Evolutionary conservation across 257 asterid species (phyloP).

Genomic region (Primulina huaijiensis): DNA sequence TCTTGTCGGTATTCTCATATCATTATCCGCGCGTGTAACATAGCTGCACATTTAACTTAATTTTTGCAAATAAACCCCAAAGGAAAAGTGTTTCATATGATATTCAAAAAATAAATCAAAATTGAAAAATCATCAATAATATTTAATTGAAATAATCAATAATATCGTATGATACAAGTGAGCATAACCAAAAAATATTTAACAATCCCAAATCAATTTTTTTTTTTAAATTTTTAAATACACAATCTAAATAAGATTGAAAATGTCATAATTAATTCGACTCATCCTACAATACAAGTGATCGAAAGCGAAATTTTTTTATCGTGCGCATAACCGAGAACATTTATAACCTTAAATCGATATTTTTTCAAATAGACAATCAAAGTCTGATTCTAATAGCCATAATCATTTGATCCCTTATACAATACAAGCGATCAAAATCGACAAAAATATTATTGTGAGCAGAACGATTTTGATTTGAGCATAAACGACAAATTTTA

Average conservation of each 20-base stretch:
- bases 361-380: not conserved
- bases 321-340: not conserved
- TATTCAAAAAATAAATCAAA: not conserved
- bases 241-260: no score
- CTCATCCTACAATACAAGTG: no score
- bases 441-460: no score
- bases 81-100: not conserved
- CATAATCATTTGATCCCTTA: not conserved
- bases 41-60: not conserved
- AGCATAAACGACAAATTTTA: not conserved
- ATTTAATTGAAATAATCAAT: not conserved
- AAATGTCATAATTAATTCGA: no score
- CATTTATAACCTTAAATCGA: no score
- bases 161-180: not conserved
- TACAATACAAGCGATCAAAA: no score
- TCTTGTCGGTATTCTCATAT: no score
- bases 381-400: not conserved
- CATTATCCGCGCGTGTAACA: no score
- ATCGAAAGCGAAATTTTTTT: no score
- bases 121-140: not conserved
- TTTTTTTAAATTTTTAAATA: no score
- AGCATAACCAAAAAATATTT: not conserved
- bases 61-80: not conserved
- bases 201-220: no score
- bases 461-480: no score